phyloP scores from a whole-genome alignment of 192 early-diverging fungal genomes.

The Coemansia sp. region DNA sequence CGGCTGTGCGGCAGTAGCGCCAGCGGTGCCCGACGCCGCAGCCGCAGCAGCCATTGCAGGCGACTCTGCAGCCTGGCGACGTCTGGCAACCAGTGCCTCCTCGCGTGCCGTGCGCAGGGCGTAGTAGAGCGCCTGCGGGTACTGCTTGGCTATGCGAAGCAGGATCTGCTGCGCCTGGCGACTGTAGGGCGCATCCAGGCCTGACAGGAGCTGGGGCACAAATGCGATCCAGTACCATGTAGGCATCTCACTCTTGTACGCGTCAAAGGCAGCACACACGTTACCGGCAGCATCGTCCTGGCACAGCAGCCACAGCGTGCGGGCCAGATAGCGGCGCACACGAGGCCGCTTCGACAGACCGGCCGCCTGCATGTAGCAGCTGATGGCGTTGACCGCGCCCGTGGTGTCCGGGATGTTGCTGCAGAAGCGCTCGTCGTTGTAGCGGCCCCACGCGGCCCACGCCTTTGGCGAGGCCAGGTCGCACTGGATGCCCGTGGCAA shows the following conservation, averaged over 20 bases:
- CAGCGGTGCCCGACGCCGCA: too few species aligned
- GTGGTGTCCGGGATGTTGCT: constrained; percentile 77
- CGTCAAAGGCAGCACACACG: constrained; percentile 78
- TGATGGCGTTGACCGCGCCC: constrained; percentile 84
- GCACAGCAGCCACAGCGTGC: constrained; percentile 92
- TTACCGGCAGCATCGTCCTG: constrained; percentile 76
- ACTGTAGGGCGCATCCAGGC: constrained; percentile 68
- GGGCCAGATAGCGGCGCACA: constrained; percentile 84
- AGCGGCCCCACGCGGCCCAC: constrained; percentile 96
- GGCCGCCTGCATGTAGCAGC: constrained; percentile 93
- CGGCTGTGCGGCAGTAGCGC: constrained; percentile 7
- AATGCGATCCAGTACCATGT: constrained; percentile 99
- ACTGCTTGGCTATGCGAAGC: constrained; percentile 91
- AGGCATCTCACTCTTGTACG: constrained; percentile 86
- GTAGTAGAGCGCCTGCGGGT: constrained; percentile 86
- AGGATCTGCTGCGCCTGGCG: constrained; percentile 78
- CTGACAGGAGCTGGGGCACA: constrained; percentile 89
- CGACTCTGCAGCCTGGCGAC: constrained; percentile 18
- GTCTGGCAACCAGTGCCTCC: constrained; percentile 68
- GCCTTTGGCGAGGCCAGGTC: constrained; percentile 87
- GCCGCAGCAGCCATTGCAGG: background rate
- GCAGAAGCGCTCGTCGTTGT: constrained; percentile 88
- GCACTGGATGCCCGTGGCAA: constrained; percentile 85
- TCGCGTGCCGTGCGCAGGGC: constrained; percentile 90
- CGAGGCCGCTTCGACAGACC: constrained; percentile 82